Base-by-base conservation (phyloP, 148 eudicot genomes). In the Salicornia ramosissima region DNA sequence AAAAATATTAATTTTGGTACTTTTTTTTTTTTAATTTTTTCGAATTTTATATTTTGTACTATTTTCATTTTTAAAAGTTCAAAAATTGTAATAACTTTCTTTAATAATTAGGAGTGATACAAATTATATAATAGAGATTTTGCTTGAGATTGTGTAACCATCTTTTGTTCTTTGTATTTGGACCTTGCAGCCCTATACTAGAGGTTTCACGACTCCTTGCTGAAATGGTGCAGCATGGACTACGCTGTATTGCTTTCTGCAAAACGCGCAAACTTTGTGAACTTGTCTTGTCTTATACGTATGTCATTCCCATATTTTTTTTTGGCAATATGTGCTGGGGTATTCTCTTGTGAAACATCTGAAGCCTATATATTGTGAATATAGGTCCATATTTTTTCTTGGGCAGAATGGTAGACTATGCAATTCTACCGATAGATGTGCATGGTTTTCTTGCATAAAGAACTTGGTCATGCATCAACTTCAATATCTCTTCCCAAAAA, bases 251-350 rank as follows among this genome's bases (percentile, higher is more conserved):
- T 82, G 87, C 96, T 68, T 94, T 94, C 71, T 94, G 98, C 87
- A 90, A 90, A 85, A 85, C 97, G 65, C 97, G 97, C 64, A 94
- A 90, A 77, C 97, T 94, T 71, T 90, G 96, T 74, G 98, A 94
- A 77, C 91, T 94, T 76, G 98, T 94, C 52, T 82, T 94, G 60
- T 88, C 80, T 70, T 83, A 94, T 76, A 86, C 96, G 98, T 94
- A 88, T 50, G 96, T 88, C 60, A 74, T 14, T 56, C 67, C 71
- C 30, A 5, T 22, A 22, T 62, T n/a, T 9, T 72, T 54, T 31
- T 67, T 46, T 56, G n/a, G 9, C 26, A 3, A 15, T 39, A 55
- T 26, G 29, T 34, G 33, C 25, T 49, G 30, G 40, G 30, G 10
- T 71, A 25, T 70, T 36, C n/a, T 43, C n/a, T 43, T 14, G 16